Evolutionary conservation across 2,329 filamentous ascomycete species (phyloP).

Genomic region (Arthrobotrys musiformis): DNA sequence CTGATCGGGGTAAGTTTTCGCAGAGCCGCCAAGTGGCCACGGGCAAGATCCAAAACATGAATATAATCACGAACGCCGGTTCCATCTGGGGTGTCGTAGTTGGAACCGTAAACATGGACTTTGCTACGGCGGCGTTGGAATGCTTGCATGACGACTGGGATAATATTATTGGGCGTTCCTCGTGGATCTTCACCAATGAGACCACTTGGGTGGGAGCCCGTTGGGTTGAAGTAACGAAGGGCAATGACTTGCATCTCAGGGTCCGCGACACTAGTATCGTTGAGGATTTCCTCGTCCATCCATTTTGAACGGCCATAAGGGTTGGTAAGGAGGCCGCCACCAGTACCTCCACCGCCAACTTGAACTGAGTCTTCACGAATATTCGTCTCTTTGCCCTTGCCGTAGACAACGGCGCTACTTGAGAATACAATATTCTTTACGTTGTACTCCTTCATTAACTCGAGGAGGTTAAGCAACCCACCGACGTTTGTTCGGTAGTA

Average conservation of each 20-base stretch:
- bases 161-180: constrained; percentile 72
- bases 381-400: constrained; percentile 65
- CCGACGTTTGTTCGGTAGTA: constrained; percentile 77
- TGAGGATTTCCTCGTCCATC: constrained; percentile 74
- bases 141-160: constrained; percentile 69
- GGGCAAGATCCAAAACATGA: constrained; percentile 73
- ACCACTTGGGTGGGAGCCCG: constrained; percentile 74
- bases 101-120: constrained; percentile 73
- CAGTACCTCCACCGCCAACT: constrained; percentile 66
- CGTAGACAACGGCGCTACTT: constrained; percentile 75
- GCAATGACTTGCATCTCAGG: constrained; percentile 73
- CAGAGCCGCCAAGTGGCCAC: constrained; percentile 73
- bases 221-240: constrained; percentile 75
- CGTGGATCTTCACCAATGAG: constrained; percentile 73
- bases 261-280: constrained; percentile 71
- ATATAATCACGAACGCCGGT: constrained; percentile 76
- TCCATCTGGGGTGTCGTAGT: constrained; percentile 74
- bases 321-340: constrained; percentile 66
- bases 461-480: constrained; percentile 71
- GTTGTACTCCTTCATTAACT: constrained; percentile 69
- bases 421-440: constrained; percentile 76
- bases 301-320: constrained; percentile 76
- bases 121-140: constrained; percentile 61
- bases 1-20: constrained; percentile 29
- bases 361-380: constrained; percentile 60